Conservation (phyloP, 2,329 filamentous ascomycete genomes). For the Talaromyces sp. region DNA sequence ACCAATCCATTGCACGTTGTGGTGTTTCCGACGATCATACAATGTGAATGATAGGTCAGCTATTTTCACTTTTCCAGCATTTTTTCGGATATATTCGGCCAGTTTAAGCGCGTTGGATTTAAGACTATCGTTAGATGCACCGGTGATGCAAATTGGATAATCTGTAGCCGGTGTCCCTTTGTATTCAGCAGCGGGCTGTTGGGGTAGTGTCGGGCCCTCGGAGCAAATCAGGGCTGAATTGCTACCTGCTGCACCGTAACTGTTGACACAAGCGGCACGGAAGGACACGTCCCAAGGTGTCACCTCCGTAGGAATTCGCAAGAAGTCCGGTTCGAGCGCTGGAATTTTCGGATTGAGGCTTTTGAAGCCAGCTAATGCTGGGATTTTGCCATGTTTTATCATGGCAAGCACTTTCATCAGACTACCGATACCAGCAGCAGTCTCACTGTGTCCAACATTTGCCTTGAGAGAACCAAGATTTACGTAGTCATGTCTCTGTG, state of each 20-base stretch:
- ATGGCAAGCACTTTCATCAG: constrained; percentile 39
- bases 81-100: neutral
- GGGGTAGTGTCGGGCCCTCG: neutral
- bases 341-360: constrained; percentile 14
- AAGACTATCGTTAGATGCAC: neutral
- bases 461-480: constrained; percentile 17
- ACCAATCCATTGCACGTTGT: constrained; percentile 5
- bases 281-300: constrained; percentile 14
- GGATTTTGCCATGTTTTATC: constrained; percentile 39
- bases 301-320: constrained; percentile 12
- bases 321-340: constrained; percentile 11
- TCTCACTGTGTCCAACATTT: constrained; percentile 24
- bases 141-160: neutral
- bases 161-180: neutral
- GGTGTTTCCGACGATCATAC: constrained; percentile 7
- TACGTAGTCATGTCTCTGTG: constrained; percentile 6
- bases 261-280: constrained; percentile 3
- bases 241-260: constrained; percentile 2
- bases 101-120: neutral
- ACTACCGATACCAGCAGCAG: constrained; percentile 31
- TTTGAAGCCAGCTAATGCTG: constrained; percentile 29
- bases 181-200: neutral
- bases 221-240: constrained; percentile 4
- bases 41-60: constrained; percentile 3
- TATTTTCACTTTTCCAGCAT: neutral